Base-by-base conservation (phyloP, 495 filamentous ascomycete species). In the Aspergillus ellipticus region DNA sequence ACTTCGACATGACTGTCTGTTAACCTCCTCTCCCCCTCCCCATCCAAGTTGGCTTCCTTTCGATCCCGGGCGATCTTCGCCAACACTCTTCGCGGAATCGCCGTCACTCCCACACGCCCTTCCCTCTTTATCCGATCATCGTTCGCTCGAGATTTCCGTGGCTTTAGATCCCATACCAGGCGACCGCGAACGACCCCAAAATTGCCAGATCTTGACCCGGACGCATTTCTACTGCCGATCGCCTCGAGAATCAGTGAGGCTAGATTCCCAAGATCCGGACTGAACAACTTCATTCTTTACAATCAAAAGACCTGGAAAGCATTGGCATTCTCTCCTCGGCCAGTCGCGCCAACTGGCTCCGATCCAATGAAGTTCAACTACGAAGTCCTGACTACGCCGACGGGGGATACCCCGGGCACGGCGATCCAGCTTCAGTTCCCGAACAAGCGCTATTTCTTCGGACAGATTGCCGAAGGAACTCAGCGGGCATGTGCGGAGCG, bases 351-450 rank as follows among this genome's bases (percentile, higher is more conserved):
- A 1, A 6, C 21, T 3, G 57, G 59, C 35, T 31, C 24, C 11
- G 13, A 52, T 20, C 72, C 70, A 42, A 96, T 96, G 92, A 80
- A 83, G 66, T 85, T 74, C 67, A 79, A 70, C 62, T 79, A 89
- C 42, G 83, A 93, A 67, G 68, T 97, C 57, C 63, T 93, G 56
- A 87, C 82, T 48, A 87, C 88, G 22, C 92, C 95, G n/a, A 92
- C 94, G 62, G 86, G 86, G 53, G 94, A 98, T 66, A 95, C 94
- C 1, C 86, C 86, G 15, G 95, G 92, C 39, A 89, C 89, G 21
- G 79, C 82, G 16, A 61, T 97, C 22, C 46, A 88, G 26, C 78
- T 97, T 9, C 82, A 90, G 64, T 92, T 90, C 64, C 87, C 91
- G 51, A 77, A 83, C 49, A 85, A 85, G 65, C 83, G 90, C 42